phyloP scores from a whole-genome alignment of 2,329 filamentous ascomycete species.

The Penicillium verrucosum region DNA sequence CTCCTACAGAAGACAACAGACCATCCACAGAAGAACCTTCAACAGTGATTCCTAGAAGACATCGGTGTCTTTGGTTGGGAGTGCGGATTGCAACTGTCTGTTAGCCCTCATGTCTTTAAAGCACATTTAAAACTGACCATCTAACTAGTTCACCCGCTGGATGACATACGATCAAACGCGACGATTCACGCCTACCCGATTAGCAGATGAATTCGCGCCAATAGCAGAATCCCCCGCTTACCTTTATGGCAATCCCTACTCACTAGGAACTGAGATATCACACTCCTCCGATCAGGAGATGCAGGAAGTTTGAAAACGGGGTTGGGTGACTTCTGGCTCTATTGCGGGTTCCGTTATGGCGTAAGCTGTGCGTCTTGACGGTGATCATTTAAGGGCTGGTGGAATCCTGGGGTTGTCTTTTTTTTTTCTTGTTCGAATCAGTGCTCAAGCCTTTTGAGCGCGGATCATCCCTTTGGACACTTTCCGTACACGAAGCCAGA shows the following conservation, averaged over 20 bases:
- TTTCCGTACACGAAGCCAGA: slow-evolving; percentile 9
- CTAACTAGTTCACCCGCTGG: slow-evolving; percentile 38
- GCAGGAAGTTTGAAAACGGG: slow-evolving; percentile 3
- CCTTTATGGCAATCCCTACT: slow-evolving; percentile 9
- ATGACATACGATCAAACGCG: slow-evolving; percentile 36
- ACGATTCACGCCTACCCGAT: slow-evolving; percentile 33
- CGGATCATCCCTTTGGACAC: not conserved
- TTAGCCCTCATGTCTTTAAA: slow-evolving; percentile 3
- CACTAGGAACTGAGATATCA: not conserved
- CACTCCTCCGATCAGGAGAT: slow-evolving; percentile 3
- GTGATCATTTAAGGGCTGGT: not conserved
- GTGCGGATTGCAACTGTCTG: slow-evolving; percentile 43
- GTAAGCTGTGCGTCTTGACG: not conserved
- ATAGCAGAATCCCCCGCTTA: slow-evolving; percentile 18
- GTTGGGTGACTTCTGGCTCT: slow-evolving; percentile 2
- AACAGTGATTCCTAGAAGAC: slow-evolving; percentile 47
- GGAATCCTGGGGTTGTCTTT: not conserved
- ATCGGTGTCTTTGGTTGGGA: slow-evolving; percentile 53
- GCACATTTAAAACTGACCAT: not conserved
- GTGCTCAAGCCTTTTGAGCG: not conserved
- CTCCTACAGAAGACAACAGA: slow-evolving; percentile 54
- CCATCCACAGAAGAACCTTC: slow-evolving; percentile 51
- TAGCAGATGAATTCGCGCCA: slow-evolving; percentile 24
- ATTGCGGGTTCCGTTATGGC: not conserved
- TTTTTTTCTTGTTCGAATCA: not conserved